Evolutionary conservation across 352 stramenopile species (phyloP).

Genomic region (Phytophthora rubi): DNA sequence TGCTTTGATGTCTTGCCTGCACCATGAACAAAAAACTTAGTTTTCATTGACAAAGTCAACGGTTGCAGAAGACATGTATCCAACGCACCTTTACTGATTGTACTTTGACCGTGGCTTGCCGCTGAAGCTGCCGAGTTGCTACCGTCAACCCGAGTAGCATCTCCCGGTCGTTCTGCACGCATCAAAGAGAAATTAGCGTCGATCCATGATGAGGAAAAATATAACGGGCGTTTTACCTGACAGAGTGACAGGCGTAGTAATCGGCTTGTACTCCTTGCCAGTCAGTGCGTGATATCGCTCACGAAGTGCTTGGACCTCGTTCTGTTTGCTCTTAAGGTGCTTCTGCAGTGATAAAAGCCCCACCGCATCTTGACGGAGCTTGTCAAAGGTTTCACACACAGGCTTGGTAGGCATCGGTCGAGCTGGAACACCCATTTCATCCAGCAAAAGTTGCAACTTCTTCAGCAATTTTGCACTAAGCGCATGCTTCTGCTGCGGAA

Average conservation of each 20-base stretch:
- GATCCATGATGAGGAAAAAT: constrained; percentile 1
- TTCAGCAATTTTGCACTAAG: constrained; percentile 71
- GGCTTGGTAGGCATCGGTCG: constrained; percentile 77
- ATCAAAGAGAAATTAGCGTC: constrained; percentile 14
- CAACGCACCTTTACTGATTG: constrained; percentile 48
- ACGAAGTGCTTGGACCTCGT: constrained; percentile 50
- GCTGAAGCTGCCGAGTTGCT: constrained; percentile 12
- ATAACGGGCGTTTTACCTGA: constrained; percentile 32
- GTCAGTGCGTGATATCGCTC: constrained; percentile 67
- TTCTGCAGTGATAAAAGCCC: constrained; percentile 66
- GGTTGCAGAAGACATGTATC: no score
- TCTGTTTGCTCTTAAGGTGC: constrained; percentile 64
- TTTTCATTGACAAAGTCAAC: background rate
- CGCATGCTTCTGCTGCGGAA: constrained; percentile 56
- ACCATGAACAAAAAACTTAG: constrained; percentile 10
- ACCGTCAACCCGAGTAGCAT: constrained; percentile 22
- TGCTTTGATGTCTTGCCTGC: constrained; percentile 62
- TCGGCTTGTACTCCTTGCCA: constrained; percentile 56
- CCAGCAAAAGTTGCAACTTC: constrained; percentile 71
- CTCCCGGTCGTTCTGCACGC: constrained; percentile 42
- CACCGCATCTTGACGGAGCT: constrained; percentile 61
- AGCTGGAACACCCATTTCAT: constrained; percentile 67
- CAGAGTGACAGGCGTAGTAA: constrained; percentile 44
- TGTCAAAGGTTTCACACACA: constrained; percentile 68
- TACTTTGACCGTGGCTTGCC: constrained; percentile 24